These are phyloP conservation scores for Lophium mytilinum DNA, from an alignment of 495 filamentous ascomycete species.

Conservation along the genomic window DNA sequence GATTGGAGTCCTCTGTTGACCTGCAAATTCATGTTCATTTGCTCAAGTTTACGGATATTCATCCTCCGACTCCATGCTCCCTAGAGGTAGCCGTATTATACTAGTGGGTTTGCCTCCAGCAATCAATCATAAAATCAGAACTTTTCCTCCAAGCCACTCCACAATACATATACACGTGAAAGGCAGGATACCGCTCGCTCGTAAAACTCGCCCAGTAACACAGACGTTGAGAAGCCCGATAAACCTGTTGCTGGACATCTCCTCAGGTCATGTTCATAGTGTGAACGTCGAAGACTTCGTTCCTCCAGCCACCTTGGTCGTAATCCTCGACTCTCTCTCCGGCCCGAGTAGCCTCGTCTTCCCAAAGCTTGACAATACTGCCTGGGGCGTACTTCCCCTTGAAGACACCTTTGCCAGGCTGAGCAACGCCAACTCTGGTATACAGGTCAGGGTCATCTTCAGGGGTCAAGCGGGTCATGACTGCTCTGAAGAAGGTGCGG, in stretches of 20 bases:
- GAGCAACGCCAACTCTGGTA: slow-evolving; percentile 55
- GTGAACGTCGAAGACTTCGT: slow-evolving; percentile 72
- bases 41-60: too few relatives aligned
- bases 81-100: too few relatives aligned
- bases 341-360: slow-evolving; percentile 64
- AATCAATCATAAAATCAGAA: too few relatives aligned
- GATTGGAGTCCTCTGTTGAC: too few relatives aligned
- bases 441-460: slow-evolving; percentile 67
- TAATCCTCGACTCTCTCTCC: slow-evolving; percentile 56
- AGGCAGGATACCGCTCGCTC: too few relatives aligned
- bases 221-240: too few relatives aligned
- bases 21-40: too few relatives aligned
- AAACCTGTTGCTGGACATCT: background rate
- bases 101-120: too few relatives aligned
- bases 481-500: slow-evolving; percentile 70
- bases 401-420: slow-evolving; percentile 62
- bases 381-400: slow-evolving; percentile 79
- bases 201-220: too few relatives aligned
- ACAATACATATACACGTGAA: too few relatives aligned
- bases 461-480: slow-evolving; percentile 64
- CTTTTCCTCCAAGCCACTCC: too few relatives aligned
- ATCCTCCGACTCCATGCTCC: too few relatives aligned
- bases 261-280: slow-evolving; percentile 10
- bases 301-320: slow-evolving; percentile 67
- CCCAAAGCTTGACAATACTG: slow-evolving; percentile 78